Percentiles rank a stretch among this genome's conserved stretches.
Evolutionary conservation across 164 flowering plant species (phyloP).

Genomic region (Vitis rotundifolia): DNA sequence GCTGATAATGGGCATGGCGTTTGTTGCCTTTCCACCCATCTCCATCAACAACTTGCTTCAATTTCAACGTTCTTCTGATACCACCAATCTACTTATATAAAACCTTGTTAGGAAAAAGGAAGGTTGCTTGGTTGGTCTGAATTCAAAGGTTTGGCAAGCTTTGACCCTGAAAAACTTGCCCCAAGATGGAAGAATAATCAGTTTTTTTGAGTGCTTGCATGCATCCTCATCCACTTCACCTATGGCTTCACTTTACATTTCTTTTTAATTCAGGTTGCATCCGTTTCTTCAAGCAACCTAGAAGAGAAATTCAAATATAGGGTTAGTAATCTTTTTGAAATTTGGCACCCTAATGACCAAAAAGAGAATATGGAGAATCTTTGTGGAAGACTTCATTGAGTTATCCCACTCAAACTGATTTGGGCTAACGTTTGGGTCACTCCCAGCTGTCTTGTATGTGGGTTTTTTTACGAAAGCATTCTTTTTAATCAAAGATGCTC

Average conservation of each 20-base stretch:
- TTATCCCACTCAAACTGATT: neutral
- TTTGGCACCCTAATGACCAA: slow-evolving; percentile 11
- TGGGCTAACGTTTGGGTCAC: slow-evolving; percentile 1
- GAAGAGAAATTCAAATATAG: neutral
- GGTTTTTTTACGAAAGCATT: neutral
- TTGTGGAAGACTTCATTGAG: neutral
- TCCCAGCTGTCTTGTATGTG: neutral
- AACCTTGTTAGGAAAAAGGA: slow-evolving; percentile 21
- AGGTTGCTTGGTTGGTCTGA: slow-evolving; percentile 46
- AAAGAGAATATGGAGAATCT: slow-evolving; percentile 8
- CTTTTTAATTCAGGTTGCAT: slow-evolving; percentile 3
- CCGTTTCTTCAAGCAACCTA: neutral
- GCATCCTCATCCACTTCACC: neutral
- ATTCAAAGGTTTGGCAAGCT: slow-evolving; percentile 38
- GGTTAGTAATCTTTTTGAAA: slow-evolving; percentile 9
- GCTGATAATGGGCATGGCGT: slow-evolving; percentile 51
- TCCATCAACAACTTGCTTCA: neutral
- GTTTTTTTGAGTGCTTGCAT: neutral
- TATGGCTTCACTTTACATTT: no score
- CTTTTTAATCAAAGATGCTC: neutral
- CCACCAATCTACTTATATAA: slow-evolving; percentile 14
- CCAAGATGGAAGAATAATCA: neutral
- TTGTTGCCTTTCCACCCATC: slow-evolving; percentile 13
- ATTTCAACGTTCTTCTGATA: neutral
- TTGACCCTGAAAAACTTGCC: neutral